Percentiles rank a stretch among this genome's conserved stretches.
Evolutionary conservation across 495 filamentous ascomycete species (phyloP).

Genomic region (Aspergillus ostianus): DNA sequence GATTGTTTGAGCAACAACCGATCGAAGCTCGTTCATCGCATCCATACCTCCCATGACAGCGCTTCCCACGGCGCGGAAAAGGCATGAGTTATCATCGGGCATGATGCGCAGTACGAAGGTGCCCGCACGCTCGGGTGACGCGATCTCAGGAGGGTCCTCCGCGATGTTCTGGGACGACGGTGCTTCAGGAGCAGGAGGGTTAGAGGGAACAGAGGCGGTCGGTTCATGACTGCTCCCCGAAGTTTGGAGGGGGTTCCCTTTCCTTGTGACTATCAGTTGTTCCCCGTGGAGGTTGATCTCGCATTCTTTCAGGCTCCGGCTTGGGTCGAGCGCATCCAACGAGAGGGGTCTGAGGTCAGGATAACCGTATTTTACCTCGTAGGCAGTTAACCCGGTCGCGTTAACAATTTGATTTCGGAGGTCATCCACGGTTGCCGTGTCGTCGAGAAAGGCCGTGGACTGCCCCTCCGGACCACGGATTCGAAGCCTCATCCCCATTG

Average conservation of each 20-base stretch:
- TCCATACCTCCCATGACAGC: slow-evolving; percentile 72
- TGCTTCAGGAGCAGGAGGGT: slow-evolving; percentile 15
- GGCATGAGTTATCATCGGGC: slow-evolving; percentile 95
- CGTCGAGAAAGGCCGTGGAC: slow-evolving; percentile 60
- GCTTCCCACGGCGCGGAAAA: slow-evolving; percentile 85
- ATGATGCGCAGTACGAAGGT: slow-evolving; percentile 85
- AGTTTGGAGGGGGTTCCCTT: slow-evolving; percentile 28
- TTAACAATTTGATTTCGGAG: slow-evolving; percentile 56
- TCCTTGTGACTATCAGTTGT: slow-evolving; percentile 66
- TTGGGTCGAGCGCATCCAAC: slow-evolving; percentile 47
- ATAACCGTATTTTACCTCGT: slow-evolving; percentile 86
- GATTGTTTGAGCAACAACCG: slow-evolving; percentile 79
- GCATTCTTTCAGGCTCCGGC: slow-evolving; percentile 50
- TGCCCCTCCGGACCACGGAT: slow-evolving; percentile 62
- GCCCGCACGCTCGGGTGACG: slow-evolving; percentile 57
- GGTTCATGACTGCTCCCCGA: slow-evolving; percentile 19
- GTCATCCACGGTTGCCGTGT: slow-evolving; percentile 62
- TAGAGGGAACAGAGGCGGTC: slow-evolving; percentile 17
- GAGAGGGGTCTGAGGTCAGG: slow-evolving; percentile 67
- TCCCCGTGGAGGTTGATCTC: slow-evolving; percentile 77
- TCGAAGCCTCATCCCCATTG: slow-evolving; percentile 55
- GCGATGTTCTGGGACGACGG: slow-evolving; percentile 7
- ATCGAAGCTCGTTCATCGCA: slow-evolving; percentile 72
- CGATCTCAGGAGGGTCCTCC: slow-evolving; percentile 69
- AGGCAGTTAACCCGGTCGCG: slow-evolving; percentile 49